Base-by-base conservation (phyloP, 2,329 filamentous ascomycete species). In the Stachybotrys elegans region DNA sequence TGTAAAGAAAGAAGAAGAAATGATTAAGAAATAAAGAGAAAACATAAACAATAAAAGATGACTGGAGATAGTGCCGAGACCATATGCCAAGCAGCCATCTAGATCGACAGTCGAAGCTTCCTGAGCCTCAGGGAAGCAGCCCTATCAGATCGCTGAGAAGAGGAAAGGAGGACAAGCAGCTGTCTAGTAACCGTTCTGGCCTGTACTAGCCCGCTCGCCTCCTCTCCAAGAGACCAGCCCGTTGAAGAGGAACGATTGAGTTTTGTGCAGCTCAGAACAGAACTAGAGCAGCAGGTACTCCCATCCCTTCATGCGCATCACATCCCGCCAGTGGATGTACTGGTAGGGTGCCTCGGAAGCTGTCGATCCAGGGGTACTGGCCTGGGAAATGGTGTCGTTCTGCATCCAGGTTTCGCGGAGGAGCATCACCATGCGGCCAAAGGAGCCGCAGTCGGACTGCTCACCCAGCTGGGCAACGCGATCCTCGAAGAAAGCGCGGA, bases 281-380 rank as follows among this genome's bases (percentile, higher is more conserved):
- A 29, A 40, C 71, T 70, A 95, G 69, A 96, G 91, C 66, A 96
- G 79, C 66, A 96, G 76, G 71, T 89, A 93, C 64, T 95, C 88
- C 91, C 89, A 95, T 56, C 82, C 82, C 72, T 92, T 93, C 70
- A 84, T 81, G 69, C 81, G 81, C 90, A 96, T 95, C 62, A 92
- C 81, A 69, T 95, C 88, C 71, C 92, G 79, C 92, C 92, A 97
- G 82, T 91, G 90, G 67, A 95, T 80, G 70, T 85, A 84, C 61
- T 81, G 83, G 66, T 69, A 66, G 56, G 63, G 59, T 46, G 61
- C 62, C 45, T 68, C 64, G 23, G 63, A 63, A 34, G 55, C 57
- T 22, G 59, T 56, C 31, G 66, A 64, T 17, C 63, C 59, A 17
- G 65, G 63, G 37, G 60, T 59, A 59, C 61, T 63, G 12, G 54